Conservation (phyloP, 176 grass and related monocot species). For the Coix lacrymajobi region DNA sequence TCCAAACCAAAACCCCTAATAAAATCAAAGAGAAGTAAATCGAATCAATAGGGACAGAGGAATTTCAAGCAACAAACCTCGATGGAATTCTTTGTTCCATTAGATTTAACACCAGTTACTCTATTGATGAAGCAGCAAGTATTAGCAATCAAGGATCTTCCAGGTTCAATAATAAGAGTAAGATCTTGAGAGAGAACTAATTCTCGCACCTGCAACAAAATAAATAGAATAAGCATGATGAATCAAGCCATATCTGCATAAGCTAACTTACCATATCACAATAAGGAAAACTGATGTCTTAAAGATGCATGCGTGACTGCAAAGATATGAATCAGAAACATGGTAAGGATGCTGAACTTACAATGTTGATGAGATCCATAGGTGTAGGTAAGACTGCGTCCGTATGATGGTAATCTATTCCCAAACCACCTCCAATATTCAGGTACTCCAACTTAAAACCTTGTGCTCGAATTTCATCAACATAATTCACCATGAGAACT, state of each 20-base stretch:
- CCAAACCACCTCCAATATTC: constrained; percentile 93
- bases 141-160: constrained; percentile 94
- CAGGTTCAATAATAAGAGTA: constrained; percentile 92
- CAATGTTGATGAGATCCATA: constrained; percentile 93
- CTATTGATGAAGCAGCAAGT: constrained; percentile 87
- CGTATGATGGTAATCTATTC: constrained; percentile 91
- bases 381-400: constrained; percentile 76
- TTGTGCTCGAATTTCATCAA: constrained; percentile 91
- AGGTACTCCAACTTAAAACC: constrained; percentile 91
- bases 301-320: neutral
- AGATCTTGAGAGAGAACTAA: constrained; percentile 81
- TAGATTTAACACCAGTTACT: constrained; percentile 96
- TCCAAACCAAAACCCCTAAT: too few relatives aligned
- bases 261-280: neutral
- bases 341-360: constrained; percentile 36
- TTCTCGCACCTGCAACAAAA: constrained; percentile 63
- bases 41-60: too few relatives aligned
- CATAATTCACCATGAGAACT: constrained; percentile 82
- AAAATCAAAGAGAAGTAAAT: too few relatives aligned
- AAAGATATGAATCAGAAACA: constrained; percentile 29
- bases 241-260: neutral
- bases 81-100: constrained; percentile 91
- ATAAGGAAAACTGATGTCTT: neutral
- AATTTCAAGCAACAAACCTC: too few relatives aligned
- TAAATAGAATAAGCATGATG: neutral